Base-by-base conservation (phyloP, 371 early-diverging fungal genomes). In the Mortierella sp. region DNA sequence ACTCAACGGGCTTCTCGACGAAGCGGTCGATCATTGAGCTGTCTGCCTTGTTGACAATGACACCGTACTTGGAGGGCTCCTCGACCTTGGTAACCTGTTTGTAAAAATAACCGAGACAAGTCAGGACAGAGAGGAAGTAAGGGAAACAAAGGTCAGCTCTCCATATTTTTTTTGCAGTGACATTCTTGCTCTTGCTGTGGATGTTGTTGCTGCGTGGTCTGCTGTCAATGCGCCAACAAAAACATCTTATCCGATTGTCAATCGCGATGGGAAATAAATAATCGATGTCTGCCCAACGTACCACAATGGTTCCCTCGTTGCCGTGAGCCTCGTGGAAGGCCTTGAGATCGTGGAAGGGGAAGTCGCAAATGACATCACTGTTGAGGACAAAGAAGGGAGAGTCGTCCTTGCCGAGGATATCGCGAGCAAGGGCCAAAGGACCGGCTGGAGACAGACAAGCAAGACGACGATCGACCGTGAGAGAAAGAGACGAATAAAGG, bases 361-460 rank as follows among this genome's bases (percentile, higher is more conserved):
- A 99, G 64, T 98, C 97, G 91, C 99, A 99, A 74, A 98, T 99
- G 43, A 99, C 96, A 91, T 99, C 99, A 73, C 97, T 96, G 93
- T 99, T 99, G 59, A 99, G 92, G 19, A 99, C 99, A 93, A 99
- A 99, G 92, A 99, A 99, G 34, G 97, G 98, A 28, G 91, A 88
- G 55, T 96, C 95, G 89, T 97, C 97, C 88, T 96, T 97, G 80
- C 92, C 95, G 19, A 99, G 93, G 73, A 98, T 94, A 69, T 96
- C 95, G 73, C 94, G 90, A 50, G 99, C 99, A 59, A 99, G 93
- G 37, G 98, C 98, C 51, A 99, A 90, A 2, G 99, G 99, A 24
- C 99, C 99, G 72, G 98, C 99, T 83, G 61, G 21, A 73, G 34
- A 61, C 1, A 13, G 69, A 8, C 19, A 40, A 59, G 43, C 10